Conservation (phyloP, 1,284 basidiomycete genomes). For the Mycosarcoma mackinlayi region DNA sequence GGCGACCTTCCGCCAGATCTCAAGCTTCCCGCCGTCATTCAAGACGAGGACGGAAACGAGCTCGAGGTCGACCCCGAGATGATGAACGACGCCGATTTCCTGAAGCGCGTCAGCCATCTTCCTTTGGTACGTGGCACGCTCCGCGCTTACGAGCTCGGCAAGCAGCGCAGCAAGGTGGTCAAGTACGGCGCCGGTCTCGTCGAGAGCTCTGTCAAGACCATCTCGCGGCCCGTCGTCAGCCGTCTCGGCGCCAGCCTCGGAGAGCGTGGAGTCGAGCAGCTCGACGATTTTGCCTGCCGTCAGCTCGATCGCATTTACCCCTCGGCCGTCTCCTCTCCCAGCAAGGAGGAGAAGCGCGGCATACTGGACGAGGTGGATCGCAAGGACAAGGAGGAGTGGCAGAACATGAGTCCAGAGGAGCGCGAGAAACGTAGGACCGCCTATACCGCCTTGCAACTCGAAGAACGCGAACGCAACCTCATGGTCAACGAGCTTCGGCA, state of each 20-base stretch:
- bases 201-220: constrained; percentile 83
- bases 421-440: constrained; percentile 52
- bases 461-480: constrained; percentile 56
- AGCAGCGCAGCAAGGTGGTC: constrained; percentile 81
- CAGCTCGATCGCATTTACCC: constrained; percentile 77
- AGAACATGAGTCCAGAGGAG: constrained; percentile 55
- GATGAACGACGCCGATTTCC: constrained; percentile 59
- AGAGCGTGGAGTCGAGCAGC: constrained; percentile 73
- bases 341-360: constrained; percentile 54
- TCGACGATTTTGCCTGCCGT: constrained; percentile 88
- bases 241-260: constrained; percentile 72
- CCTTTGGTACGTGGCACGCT: constrained; percentile 78
- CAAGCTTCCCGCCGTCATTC: constrained; percentile 59
- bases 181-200: constrained; percentile 90
- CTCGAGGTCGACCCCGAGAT: constrained; percentile 56
- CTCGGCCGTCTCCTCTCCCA: constrained; percentile 29
- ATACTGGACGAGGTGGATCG: constrained; percentile 55
- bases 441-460: constrained; percentile 51
- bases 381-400: constrained; percentile 54
- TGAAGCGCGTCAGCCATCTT: constrained; percentile 56
- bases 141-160: constrained; percentile 79
- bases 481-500: constrained; percentile 56
- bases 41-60: constrained; percentile 58
- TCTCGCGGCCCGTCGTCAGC: constrained; percentile 85
- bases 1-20: constrained; percentile 58